Percentiles rank a stretch among this genome's conserved stretches.
These are phyloP conservation scores for Dictyostelium intermedium DNA, from an alignment of 78 protist genomes.

Conservation along the genomic window DNA sequence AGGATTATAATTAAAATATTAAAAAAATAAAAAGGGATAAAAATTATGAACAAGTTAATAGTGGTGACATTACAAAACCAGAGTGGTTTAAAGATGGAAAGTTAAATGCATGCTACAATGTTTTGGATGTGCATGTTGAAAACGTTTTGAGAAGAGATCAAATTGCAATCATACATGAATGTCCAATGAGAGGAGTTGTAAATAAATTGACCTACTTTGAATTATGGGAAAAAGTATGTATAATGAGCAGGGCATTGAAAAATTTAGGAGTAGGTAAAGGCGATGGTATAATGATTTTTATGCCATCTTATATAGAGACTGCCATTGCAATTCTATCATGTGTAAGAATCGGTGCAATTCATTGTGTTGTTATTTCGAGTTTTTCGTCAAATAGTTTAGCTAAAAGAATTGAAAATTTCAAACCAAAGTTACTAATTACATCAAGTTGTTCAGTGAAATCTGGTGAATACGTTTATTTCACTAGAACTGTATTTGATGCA, in stretches of 20 bases:
- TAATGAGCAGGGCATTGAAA: conserved; percentile 24
- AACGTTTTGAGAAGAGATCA: not conserved
- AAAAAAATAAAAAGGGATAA: not conserved
- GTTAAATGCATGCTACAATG: conserved; percentile 21
- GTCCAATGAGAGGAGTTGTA: not conserved
- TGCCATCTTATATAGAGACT: conserved; percentile 88
- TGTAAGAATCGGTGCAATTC: conserved; percentile 94
- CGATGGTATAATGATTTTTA: conserved; percentile 89
- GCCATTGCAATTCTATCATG: conserved; percentile 93
- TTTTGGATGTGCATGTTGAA: not conserved
- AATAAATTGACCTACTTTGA: not conserved
- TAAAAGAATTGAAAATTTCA: not conserved
- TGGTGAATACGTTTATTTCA: not conserved
- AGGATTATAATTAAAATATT: too few relatives aligned
- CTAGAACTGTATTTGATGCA: not conserved
- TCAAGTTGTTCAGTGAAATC: not conserved
- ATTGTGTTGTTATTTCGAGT: not conserved
- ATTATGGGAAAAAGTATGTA: not conserved
- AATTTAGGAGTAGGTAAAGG: conserved; percentile 86
- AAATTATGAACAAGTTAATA: not conserved
- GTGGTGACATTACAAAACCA: not conserved
- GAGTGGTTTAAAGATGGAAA: conserved; percentile 5
- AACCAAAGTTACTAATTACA: conserved; percentile 5
- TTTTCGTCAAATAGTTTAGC: not conserved
- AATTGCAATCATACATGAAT: not conserved